These are phyloP conservation scores for Xerocomus spinulosus DNA, from an alignment of 768 basidiomycete species.

Conservation along the genomic window DNA sequence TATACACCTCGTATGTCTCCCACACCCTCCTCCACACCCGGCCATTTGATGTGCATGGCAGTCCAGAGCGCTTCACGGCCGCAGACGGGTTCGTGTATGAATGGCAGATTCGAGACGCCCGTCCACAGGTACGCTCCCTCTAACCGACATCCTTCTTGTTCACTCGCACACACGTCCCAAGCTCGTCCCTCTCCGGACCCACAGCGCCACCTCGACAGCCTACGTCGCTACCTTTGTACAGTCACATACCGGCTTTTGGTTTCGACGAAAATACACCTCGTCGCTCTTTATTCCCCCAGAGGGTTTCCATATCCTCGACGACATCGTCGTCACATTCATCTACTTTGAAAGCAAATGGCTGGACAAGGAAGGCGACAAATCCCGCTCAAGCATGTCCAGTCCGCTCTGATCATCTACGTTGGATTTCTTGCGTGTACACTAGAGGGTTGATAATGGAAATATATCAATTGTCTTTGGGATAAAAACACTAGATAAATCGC, in stretches of 20 bases:
- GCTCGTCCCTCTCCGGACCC: conserved; percentile 23
- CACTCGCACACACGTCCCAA: not conserved
- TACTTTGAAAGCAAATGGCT: conserved; percentile 32
- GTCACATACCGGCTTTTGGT: conserved; percentile 11
- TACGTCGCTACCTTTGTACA: conserved; percentile 28
- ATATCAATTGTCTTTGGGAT: not conserved
- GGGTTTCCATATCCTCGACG: conserved; percentile 30
- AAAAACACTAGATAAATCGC: conserved; percentile 12
- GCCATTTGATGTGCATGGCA: not conserved
- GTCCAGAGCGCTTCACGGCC: conserved; percentile 26
- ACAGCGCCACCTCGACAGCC: not conserved
- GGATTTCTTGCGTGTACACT: not conserved
- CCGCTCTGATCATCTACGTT: not conserved
- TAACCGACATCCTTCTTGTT: not conserved
- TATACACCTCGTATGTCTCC: conserved; percentile 19
- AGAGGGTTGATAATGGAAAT: not conserved
- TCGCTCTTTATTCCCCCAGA: conserved; percentile 27
- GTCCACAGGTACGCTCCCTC: conserved; percentile 15
- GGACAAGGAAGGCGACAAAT: conserved; percentile 18
- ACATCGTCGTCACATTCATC: conserved; percentile 34
- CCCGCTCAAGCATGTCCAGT: conserved; percentile 7
- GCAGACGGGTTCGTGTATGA: conserved; percentile 22
- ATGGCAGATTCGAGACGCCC: conserved; percentile 24
- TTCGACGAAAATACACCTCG: conserved; percentile 14
- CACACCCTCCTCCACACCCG: not conserved